These are phyloP conservation scores for Kandelia obovata DNA, from an alignment of 345 rosid genomes.

Conservation along the genomic window DNA sequence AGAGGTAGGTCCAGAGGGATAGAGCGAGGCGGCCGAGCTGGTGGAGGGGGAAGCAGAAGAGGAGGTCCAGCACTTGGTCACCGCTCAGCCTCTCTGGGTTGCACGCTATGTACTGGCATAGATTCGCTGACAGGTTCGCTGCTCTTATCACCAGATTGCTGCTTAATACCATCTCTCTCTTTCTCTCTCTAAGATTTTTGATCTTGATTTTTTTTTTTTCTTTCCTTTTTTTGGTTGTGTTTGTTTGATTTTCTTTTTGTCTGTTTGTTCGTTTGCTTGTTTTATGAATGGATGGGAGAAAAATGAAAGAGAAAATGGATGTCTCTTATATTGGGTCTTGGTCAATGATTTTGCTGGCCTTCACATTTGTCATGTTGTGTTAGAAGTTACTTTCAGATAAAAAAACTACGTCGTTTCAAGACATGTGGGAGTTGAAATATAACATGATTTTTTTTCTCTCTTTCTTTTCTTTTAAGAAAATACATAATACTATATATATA, in stretches of 20 bases:
- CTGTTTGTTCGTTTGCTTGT: not conserved
- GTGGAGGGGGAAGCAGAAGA: conserved; percentile 62
- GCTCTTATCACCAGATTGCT: conserved; percentile 54
- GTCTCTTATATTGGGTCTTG: too few relatives aligned
- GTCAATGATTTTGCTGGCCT: too few relatives aligned
- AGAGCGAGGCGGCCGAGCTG: conserved; percentile 58
- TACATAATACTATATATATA: too few relatives aligned
- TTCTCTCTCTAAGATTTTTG: conserved; percentile 1
- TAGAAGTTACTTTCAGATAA: too few relatives aligned
- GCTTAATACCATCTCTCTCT: conserved; percentile 60
- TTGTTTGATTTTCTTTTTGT: not conserved
- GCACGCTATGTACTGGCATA: conserved; percentile 84
- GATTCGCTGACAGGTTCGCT: conserved; percentile 61
- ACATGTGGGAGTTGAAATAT: too few relatives aligned
- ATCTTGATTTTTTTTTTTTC: not conserved
- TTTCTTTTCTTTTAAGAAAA: too few relatives aligned
- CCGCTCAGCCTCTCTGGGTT: conserved; percentile 70
- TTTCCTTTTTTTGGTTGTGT: not conserved
- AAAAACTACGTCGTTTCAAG: too few relatives aligned
- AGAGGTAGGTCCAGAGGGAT: conserved; percentile 56
- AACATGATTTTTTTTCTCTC: too few relatives aligned
- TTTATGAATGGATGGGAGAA: not conserved
- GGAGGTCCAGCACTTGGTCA: conserved; percentile 56
- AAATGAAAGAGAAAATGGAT: too few relatives aligned
- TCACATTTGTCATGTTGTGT: too few relatives aligned